Conservation (phyloP, 257 asterid species). For the Misopates orontium region DNA sequence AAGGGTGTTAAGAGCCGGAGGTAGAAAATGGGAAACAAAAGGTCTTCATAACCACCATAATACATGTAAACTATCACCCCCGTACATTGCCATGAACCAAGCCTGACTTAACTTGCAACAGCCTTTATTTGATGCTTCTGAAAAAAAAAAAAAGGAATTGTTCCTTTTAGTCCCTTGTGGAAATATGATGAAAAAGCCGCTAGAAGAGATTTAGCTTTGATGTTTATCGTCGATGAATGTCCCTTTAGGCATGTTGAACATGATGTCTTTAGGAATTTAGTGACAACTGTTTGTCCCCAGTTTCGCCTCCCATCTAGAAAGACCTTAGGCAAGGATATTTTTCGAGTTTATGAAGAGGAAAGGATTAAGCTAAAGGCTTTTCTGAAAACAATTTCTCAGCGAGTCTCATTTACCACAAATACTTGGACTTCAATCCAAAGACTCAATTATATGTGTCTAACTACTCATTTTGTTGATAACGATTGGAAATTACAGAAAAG, state of each 20-base stretch:
- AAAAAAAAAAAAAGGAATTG: no score
- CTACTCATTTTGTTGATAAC: background rate
- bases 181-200: background rate
- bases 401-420: background rate
- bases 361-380: background rate
- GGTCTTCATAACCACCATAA: background rate
- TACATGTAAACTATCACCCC: background rate
- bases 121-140: background rate
- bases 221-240: no score
- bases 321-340: no score
- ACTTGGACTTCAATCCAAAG: conserved; percentile 1
- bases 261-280: no score
- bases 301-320: no score
- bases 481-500: background rate
- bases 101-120: no score
- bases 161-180: no score
- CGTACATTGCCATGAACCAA: no score
- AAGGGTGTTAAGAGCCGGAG: background rate
- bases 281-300: no score
- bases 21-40: background rate
- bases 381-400: background rate
- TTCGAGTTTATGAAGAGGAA: background rate
- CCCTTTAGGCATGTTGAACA: no score
- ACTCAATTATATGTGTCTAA: background rate
- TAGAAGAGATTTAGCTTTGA: no score